phyloP scores from a whole-genome alignment of 2,329 filamentous ascomycete genomes.

The Hypoxylon sp. region DNA sequence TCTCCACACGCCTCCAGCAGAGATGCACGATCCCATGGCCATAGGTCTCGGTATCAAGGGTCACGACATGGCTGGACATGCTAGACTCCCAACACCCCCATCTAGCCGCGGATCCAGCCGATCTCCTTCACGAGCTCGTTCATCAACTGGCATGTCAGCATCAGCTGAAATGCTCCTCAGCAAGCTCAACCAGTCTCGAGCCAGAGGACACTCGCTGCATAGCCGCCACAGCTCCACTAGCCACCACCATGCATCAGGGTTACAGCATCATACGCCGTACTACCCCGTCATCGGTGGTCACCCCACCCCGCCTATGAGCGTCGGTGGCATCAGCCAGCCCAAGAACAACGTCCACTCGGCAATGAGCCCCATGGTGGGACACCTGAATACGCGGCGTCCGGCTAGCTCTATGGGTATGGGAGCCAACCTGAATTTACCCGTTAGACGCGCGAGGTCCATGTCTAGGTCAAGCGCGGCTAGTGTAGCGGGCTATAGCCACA shows the following conservation, averaged over 20 bases:
- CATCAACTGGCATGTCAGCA: slow-evolving; percentile 26
- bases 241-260: slow-evolving; percentile 18
- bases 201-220: slow-evolving; percentile 41
- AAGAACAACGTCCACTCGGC: slow-evolving; percentile 44
- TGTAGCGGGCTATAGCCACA: slow-evolving; percentile 9
- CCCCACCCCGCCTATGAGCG: slow-evolving; percentile 53
- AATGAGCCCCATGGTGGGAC: slow-evolving; percentile 55
- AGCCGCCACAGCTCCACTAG: slow-evolving; percentile 33
- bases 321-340: slow-evolving; percentile 10
- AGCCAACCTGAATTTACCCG: neutral
- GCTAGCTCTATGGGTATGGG: slow-evolving; percentile 36
- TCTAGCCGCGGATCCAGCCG: slow-evolving; percentile 55
- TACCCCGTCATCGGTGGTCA: slow-evolving; percentile 45
- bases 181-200: slow-evolving; percentile 42
- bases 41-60: slow-evolving; percentile 24
- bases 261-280: slow-evolving; percentile 28
- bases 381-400: slow-evolving; percentile 54
- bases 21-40: slow-evolving; percentile 25
- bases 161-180: slow-evolving; percentile 47
- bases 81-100: slow-evolving; percentile 53
- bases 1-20: slow-evolving; percentile 35
- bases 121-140: slow-evolving; percentile 45
- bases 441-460: slow-evolving; percentile 22
- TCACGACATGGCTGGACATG: slow-evolving; percentile 17
- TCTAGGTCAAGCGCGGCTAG: slow-evolving; percentile 34